A percentile compares a stretch with the other conserved stretches of the same genome.
These are phyloP conservation scores for Agaricus bisporus DNA, from an alignment of 768 basidiomycete species.

Conservation along the genomic window DNA sequence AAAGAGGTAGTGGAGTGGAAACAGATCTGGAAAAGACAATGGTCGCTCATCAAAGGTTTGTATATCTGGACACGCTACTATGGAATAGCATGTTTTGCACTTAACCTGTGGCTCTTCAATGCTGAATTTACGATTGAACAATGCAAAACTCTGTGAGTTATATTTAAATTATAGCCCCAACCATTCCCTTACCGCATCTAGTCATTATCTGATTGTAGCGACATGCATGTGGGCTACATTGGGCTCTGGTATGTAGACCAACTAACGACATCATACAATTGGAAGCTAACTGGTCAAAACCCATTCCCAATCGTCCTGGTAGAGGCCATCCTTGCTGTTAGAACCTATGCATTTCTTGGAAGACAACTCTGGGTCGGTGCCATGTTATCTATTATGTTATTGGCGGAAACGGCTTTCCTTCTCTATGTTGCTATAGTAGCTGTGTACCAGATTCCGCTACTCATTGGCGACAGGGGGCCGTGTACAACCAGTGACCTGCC, in stretches of 20 bases:
- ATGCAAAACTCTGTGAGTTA: constrained; percentile 12
- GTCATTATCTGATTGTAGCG: constrained; percentile 14
- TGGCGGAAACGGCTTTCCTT: constrained; percentile 11
- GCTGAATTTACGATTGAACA: constrained; percentile 10
- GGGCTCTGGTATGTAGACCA: constrained; percentile 9
- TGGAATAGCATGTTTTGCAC: constrained; percentile 10
- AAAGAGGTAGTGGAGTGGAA: constrained; percentile 7
- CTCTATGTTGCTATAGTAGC: constrained; percentile 13
- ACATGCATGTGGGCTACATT: constrained; percentile 14
- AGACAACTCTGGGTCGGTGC: constrained; percentile 9
- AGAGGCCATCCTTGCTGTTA: constrained; percentile 14
- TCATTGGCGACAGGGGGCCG: constrained; percentile 10
- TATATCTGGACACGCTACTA: constrained; percentile 15
- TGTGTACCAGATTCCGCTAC: constrained; percentile 13
- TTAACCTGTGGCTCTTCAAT: constrained; percentile 15
- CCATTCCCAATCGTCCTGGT: not conserved
- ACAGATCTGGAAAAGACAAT: constrained; percentile 14
- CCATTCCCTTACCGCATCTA: not conserved
- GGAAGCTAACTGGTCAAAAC: no score
- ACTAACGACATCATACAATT: not conserved
- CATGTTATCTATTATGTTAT: constrained; percentile 3
- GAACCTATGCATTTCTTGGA: constrained; percentile 15
- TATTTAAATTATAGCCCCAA: not conserved
- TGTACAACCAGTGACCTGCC: constrained; percentile 14
- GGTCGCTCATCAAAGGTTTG: constrained; percentile 12